phyloP scores from a whole-genome alignment of 345 rosid genomes.

The Linum trigynum region DNA sequence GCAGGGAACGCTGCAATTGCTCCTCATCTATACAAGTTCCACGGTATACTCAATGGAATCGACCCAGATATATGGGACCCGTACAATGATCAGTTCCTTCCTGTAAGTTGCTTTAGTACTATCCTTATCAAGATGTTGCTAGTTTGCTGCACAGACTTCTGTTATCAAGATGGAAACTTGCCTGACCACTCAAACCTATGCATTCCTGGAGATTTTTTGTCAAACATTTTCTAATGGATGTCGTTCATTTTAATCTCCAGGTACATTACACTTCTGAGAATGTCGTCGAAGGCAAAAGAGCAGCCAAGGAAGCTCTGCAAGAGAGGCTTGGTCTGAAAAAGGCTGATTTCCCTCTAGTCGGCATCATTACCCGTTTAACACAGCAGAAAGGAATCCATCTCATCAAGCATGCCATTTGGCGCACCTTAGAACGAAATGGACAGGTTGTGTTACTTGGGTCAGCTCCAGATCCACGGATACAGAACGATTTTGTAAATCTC shows the following conservation, averaged over 20 bases:
- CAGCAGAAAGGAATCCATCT: constrained; percentile 97
- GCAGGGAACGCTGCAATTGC: constrained; percentile 75
- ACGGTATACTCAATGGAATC: constrained; percentile 86
- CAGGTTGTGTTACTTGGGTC: constrained; percentile 94
- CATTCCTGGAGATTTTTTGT: too few relatives aligned
- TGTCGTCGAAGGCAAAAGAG: constrained; percentile 78
- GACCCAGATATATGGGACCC: constrained; percentile 96
- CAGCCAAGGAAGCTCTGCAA: constrained; percentile 80
- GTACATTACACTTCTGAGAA: constrained; percentile 68
- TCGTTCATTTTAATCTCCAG: constrained; percentile 22
- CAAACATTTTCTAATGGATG: background rate
- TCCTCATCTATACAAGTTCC: constrained; percentile 70
- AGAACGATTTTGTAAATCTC: constrained; percentile 47
- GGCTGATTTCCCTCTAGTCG: constrained; percentile 29
- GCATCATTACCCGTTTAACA: constrained; percentile 89
- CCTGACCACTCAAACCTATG: too few relatives aligned
- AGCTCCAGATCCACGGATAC: constrained; percentile 85
- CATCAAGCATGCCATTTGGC: constrained; percentile 86
- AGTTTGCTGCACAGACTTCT: background rate
- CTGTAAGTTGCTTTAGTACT: constrained; percentile 41
- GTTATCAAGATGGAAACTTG: background rate
- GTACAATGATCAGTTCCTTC: constrained; percentile 68
- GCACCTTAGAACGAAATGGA: constrained; percentile 88
- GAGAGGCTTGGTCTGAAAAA: constrained; percentile 52
- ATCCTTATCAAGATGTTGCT: background rate